Percentiles rank a stretch among this genome's conserved stretches.
phyloP scores from a whole-genome alignment of 2,329 filamentous ascomycete species.

The Apiospora aurea region DNA sequence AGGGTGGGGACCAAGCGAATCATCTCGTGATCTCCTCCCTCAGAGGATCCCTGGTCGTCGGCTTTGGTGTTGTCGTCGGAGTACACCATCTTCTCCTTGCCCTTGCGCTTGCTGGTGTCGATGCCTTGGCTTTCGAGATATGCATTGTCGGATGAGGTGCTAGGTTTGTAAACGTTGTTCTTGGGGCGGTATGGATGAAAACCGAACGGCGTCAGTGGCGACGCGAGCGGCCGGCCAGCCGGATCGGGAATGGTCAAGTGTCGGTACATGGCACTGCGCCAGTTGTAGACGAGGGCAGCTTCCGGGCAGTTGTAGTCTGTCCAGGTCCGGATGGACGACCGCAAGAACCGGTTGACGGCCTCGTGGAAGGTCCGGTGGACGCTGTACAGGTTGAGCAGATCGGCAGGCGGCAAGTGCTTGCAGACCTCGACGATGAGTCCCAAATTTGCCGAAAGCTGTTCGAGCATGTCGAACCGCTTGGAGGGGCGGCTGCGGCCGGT shows the following conservation, averaged over 20 bases:
- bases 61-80: slow-evolving; percentile 7
- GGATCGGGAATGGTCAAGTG: slow-evolving; percentile 33
- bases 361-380: slow-evolving; percentile 62
- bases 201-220: neutral
- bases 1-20: slow-evolving; percentile 65
- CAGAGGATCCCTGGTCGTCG: neutral
- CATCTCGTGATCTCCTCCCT: slow-evolving; percentile 23
- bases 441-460: neutral
- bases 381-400: slow-evolving; percentile 61
- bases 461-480: slow-evolving; percentile 21
- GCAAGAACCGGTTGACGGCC: slow-evolving; percentile 57
- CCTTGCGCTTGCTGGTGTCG: slow-evolving; percentile 8
- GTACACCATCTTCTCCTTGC: neutral
- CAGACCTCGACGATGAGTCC: slow-evolving; percentile 51
- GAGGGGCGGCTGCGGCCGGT: neutral
- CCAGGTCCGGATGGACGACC: slow-evolving; percentile 25
- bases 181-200: neutral
- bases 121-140: neutral
- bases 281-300: slow-evolving; percentile 24
- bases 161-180: neutral
- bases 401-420: slow-evolving; percentile 49
- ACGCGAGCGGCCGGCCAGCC: slow-evolving; percentile 26
- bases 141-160: neutral
- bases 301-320: slow-evolving; percentile 17
- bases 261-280: slow-evolving; percentile 21